Conservation (phyloP, 2,329 filamentous ascomycete species). For the Cyclaneusma minus region DNA sequence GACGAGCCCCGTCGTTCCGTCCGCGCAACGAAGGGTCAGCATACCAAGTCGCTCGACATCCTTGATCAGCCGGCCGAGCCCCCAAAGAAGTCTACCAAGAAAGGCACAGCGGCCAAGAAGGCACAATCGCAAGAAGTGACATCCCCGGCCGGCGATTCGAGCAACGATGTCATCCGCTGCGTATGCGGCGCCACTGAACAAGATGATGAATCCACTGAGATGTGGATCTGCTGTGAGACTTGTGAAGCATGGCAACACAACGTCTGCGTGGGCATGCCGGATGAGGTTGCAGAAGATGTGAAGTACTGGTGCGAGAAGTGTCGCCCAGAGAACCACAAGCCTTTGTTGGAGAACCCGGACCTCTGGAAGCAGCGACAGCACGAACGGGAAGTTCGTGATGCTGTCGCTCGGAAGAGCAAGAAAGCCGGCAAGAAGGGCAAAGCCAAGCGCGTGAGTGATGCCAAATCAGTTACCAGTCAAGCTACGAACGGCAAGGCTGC, state of each 20-base stretch:
- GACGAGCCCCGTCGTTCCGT: constrained; percentile 87
- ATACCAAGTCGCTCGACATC: constrained; percentile 74
- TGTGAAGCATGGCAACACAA: constrained; percentile 97
- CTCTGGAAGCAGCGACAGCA: constrained; percentile 67
- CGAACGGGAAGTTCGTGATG: constrained; percentile 42
- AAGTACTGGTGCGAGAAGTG: constrained; percentile 91
- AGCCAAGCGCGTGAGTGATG: constrained; percentile 50
- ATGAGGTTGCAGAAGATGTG: constrained; percentile 27
- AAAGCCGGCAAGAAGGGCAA: constrained; percentile 41
- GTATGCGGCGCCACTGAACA: constrained; percentile 81
- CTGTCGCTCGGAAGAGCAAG: constrained; percentile 40
- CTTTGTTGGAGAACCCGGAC: constrained; percentile 64
- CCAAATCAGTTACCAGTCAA: constrained; percentile 27
- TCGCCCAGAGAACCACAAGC: constrained; percentile 66
- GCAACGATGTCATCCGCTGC: constrained; percentile 63
- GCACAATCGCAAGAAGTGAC: constrained; percentile 21
- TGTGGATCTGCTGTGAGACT: constrained; percentile 91
- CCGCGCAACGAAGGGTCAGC: constrained; percentile 90
- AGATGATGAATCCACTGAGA: constrained; percentile 70
- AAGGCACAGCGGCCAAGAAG: constrained; percentile 38
- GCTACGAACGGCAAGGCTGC: constrained; percentile 20
- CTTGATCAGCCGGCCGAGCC: constrained; percentile 42
- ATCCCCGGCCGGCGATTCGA: constrained; percentile 33
- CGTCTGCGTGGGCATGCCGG: constrained; percentile 79
- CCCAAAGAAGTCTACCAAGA: constrained; percentile 28